phyloP scores from a whole-genome alignment of 2,329 filamentous ascomycete species.

The Sarocladiaceae sp. region DNA sequence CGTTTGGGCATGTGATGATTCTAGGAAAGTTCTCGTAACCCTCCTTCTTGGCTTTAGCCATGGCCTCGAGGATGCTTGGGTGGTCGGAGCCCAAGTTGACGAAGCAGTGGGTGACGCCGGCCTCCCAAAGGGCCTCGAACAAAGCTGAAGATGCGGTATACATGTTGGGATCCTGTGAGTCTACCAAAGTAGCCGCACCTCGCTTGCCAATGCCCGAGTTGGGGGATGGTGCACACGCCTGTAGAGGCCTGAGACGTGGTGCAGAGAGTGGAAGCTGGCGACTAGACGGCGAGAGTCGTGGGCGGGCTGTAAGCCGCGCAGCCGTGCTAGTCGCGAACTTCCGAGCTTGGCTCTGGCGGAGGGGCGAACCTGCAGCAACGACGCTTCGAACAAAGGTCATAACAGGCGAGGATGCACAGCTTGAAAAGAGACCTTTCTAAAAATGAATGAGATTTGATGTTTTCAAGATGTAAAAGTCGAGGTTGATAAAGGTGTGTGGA shows the following conservation, averaged over 20 bases:
- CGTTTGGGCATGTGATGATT: slow-evolving; percentile 77
- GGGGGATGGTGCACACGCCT: no score
- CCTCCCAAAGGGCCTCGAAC: slow-evolving; percentile 71
- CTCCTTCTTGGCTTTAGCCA: slow-evolving; percentile 70
- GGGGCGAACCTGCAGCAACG: neutral
- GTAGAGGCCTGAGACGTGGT: no score
- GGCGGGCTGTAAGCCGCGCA: neutral
- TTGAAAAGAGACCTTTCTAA: neutral
- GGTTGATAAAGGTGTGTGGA: neutral
- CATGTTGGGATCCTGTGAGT: slow-evolving; percentile 20
- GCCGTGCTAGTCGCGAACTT: neutral
- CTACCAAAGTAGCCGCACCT: neutral
- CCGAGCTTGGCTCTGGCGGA: neutral
- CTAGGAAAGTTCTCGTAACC: slow-evolving; percentile 60
- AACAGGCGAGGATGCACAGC: neutral
- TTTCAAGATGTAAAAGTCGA: neutral
- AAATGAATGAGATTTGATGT: neutral
- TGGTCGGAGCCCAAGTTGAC: slow-evolving; percentile 70
- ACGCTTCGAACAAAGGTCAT: slow-evolving; percentile 1
- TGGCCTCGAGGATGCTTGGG: slow-evolving; percentile 75
- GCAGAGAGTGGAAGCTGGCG: neutral
- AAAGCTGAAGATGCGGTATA: slow-evolving; percentile 74
- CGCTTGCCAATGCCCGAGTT: no score
- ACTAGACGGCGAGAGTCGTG: neutral
- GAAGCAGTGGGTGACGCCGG: slow-evolving; percentile 48